Percentiles rank a stretch among this genome's conserved stretches.
These are phyloP conservation scores for Botryotinia narcissicola DNA, from an alignment of 2,329 filamentous ascomycete species.

Conservation along the genomic window DNA sequence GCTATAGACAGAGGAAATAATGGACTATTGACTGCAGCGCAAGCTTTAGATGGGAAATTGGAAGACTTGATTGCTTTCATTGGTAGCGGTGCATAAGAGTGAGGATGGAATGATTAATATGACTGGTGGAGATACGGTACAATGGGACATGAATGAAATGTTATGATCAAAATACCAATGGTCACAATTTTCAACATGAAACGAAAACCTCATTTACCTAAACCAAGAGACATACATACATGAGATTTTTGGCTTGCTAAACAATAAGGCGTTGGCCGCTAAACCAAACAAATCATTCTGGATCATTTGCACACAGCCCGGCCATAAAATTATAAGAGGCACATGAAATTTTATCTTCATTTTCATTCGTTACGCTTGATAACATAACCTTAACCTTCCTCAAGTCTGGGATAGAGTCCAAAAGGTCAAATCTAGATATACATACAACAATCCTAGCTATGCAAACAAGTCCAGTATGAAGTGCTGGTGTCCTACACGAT, in stretches of 20 bases:
- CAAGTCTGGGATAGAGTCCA: background rate
- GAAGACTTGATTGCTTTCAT: constrained; percentile 21
- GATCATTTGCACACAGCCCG: background rate
- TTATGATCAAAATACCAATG: background rate
- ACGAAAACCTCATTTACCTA: background rate
- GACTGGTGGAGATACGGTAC: background rate
- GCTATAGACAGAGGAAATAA: constrained; percentile 18
- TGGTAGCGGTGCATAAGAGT: background rate
- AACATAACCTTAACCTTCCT: background rate
- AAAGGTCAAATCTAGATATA: constrained; percentile 26
- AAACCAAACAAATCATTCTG: background rate
- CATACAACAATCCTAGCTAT: constrained; percentile 36
- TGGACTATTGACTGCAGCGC: constrained; percentile 22
- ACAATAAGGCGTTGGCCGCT: background rate
- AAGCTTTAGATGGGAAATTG: constrained; percentile 26
- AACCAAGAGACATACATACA: background rate
- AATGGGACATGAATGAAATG: too few relatives aligned
- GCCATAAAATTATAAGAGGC: too few relatives aligned
- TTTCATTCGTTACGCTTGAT: constrained; percentile 9
- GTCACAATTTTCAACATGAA: background rate
- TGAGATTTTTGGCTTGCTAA: background rate
- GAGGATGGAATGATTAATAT: background rate
- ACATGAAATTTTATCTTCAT: constrained; percentile 8
- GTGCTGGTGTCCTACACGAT: constrained; percentile 12
- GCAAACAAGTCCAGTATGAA: constrained; percentile 28